Conservation (phyloP, 2,329 filamentous ascomycete genomes). For the Clonostachys byssicola region DNA sequence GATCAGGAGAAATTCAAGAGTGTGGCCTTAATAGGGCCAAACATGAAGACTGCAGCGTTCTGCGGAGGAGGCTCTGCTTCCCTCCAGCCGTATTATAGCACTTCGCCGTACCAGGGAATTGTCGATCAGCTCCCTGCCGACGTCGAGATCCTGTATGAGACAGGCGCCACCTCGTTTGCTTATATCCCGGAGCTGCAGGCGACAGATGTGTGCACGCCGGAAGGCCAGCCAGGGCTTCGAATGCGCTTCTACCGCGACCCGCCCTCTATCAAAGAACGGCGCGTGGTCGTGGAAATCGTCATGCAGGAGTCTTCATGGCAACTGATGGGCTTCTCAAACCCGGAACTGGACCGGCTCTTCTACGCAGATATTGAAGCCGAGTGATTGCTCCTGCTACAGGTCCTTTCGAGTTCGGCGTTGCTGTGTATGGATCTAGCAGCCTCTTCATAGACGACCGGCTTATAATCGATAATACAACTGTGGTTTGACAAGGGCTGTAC, state of each 20-base stretch:
- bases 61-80: constrained; percentile 25
- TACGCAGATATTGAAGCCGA: constrained; percentile 58
- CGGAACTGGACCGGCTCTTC: constrained; percentile 49
- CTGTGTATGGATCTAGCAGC: constrained; percentile 61
- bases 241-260: constrained; percentile 13
- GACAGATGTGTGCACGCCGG: constrained; percentile 4
- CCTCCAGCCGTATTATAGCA: constrained; percentile 20
- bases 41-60: constrained; percentile 32
- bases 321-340: constrained; percentile 46
- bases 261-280: not conserved
- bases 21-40: constrained; percentile 50
- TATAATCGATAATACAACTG: constrained; percentile 62
- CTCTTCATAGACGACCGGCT: constrained; percentile 59
- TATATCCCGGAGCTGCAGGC: constrained; percentile 17
- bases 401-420: constrained; percentile 60
- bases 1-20: constrained; percentile 32
- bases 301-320: constrained; percentile 23
- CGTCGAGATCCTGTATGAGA: constrained; percentile 7
- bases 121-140: constrained; percentile 28
- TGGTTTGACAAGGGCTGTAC: too few species aligned
- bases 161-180: constrained; percentile 16
- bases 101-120: constrained; percentile 39
- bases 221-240: constrained; percentile 8
- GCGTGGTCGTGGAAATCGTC: constrained; percentile 10
- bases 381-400: constrained; percentile 2